Evolutionary conservation across 2,329 filamentous ascomycete genomes (phyloP), one percentile per base, ranked within the genome.

Genomic region (Colletotrichum musae): DNA sequence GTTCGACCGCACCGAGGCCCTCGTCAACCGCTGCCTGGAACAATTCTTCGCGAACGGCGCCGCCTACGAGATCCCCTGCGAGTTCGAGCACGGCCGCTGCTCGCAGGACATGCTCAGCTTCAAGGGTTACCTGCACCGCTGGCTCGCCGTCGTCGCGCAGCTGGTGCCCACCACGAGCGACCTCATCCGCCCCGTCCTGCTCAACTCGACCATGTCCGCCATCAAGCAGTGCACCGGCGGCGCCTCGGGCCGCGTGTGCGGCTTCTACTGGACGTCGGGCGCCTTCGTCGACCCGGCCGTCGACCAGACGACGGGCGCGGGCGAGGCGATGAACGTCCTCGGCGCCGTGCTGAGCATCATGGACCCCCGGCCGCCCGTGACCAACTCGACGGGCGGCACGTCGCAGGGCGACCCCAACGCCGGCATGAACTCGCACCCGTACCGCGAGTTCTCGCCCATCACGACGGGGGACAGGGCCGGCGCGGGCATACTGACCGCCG

Each of bases 51-150:
- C 82, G 45, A 78, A 86, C 36, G 84, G 85, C 51, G 82, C 90
- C 71, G 89, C 92, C 74, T 87, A 82, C 56, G 92, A 94, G 77
- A 78, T 87, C 2, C 83, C 89, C 10, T 95, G 93, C 80, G 92
- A 94, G 73, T 73, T 75, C 36, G 74, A 77, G 21, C 80, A 84
- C 1, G 80, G 76, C 18, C 85, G 81, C 28, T 95, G 93, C 82
- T 90, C 91, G 66, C 84, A 87, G 53, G 93, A 95, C 74, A 92
- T 94, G 84, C 81, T 88, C 67, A 88, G 88, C 1, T 94, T 92
- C 86, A 93, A 93, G 79, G 91, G 91, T 39, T 90, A 91, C 65
- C 82, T 93, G 16, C 85, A 89, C 72, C 87, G 90, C 48, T 93
- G 91, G 89, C 82, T 93, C 73, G 84, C 87, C 2, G 84, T 86